Evolutionary conservation across 2,329 filamentous ascomycete genomes (phyloP), one percentile per base, ranked within the genome.

Genomic region (Thelonectria olida): DNA sequence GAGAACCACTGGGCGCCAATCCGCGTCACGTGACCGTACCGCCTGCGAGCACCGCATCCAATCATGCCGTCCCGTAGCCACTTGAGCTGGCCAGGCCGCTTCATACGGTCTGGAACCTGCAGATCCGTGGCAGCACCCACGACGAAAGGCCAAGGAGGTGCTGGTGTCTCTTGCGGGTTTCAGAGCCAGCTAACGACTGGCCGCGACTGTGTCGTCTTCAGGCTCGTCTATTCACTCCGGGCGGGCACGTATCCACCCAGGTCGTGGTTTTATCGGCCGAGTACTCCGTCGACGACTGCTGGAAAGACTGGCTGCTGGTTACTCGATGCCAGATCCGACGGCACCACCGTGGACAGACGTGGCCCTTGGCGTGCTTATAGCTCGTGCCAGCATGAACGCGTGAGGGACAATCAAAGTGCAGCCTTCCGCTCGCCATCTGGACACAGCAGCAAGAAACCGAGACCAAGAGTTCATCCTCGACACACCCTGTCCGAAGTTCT

Each of bases 91-190:
- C 36, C 13, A 22, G 39, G 48, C 38, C 28, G 47, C 27, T 47
- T 45, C 25, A 9, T 15, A 20, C 38, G 22, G 41, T 25, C 31
- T 27, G 41, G 25, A 39, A 22, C 48, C 27, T 59, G 55, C 60
- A 62, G 60, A 51, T 59, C 44, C 45, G 7, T 54, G 38, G 54
- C 50, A 38, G 50, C 60, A 36, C 50, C 60, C 59, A 53, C 58
- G 53, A 61, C 57, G 23, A 28, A 41, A 23, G 15, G 27, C 13
- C n/a, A 38, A 51, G 27, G 27, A 50, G 17, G 41, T 25, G 10
- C 13, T 36, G 27, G 36, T 31, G 57, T 63, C 19, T 47, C 36
- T 49, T 23, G 23, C 44, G 34, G 22, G 53, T 55, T 50, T 50
- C 59, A 56, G 50, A 48, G 52, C 36, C 47, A n/a, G n/a, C n/a